phyloP scores from a whole-genome alignment of 208 protist genomes.

The Leptomonas pyrrhocoris region DNA sequence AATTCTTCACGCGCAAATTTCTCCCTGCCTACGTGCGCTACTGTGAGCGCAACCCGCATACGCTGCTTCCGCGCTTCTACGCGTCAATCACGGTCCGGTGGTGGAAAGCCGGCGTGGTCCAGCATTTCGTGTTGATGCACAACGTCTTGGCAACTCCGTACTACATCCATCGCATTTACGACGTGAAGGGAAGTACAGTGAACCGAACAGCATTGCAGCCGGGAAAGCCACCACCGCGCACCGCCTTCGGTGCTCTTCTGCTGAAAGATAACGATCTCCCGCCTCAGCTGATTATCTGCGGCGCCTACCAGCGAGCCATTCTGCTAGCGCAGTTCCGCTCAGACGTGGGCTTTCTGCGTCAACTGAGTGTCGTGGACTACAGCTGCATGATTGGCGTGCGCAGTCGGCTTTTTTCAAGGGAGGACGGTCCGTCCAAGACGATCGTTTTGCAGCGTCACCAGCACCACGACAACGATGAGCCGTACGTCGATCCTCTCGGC shows the following conservation, averaged over 20 bases:
- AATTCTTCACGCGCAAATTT: slow-evolving; percentile 69
- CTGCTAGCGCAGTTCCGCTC: slow-evolving; percentile 86
- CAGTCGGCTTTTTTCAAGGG: slow-evolving; percentile 67
- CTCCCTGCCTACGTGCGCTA: slow-evolving; percentile 79
- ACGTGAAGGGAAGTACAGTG: slow-evolving; percentile 92
- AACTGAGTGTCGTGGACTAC: slow-evolving; percentile 92
- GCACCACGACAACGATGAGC: slow-evolving; percentile 12
- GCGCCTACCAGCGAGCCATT: slow-evolving; percentile 65
- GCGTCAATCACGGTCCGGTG: slow-evolving; percentile 76
- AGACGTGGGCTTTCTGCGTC: slow-evolving; percentile 82
- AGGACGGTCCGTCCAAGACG: slow-evolving; percentile 70
- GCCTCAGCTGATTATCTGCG: slow-evolving; percentile 84
- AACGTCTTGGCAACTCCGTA: slow-evolving; percentile 90
- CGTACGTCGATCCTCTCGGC: slow-evolving; percentile 14
- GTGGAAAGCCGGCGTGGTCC: slow-evolving; percentile 44
- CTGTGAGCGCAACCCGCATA: slow-evolving; percentile 83
- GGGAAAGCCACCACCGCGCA: slow-evolving; percentile 61
- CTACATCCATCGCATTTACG: slow-evolving; percentile 92
- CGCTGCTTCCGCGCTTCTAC: slow-evolving; percentile 88
- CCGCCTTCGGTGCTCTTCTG: slow-evolving; percentile 78
- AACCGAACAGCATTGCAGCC: slow-evolving; percentile 63
- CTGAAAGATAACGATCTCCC: slow-evolving; percentile 91
- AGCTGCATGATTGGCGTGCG: slow-evolving; percentile 92
- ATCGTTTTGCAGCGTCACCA: slow-evolving; percentile 43
- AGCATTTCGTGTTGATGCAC: slow-evolving; percentile 92